Conservation (phyloP, 2,329 filamentous ascomycete genomes). For the Colletotrichum incanum region DNA sequence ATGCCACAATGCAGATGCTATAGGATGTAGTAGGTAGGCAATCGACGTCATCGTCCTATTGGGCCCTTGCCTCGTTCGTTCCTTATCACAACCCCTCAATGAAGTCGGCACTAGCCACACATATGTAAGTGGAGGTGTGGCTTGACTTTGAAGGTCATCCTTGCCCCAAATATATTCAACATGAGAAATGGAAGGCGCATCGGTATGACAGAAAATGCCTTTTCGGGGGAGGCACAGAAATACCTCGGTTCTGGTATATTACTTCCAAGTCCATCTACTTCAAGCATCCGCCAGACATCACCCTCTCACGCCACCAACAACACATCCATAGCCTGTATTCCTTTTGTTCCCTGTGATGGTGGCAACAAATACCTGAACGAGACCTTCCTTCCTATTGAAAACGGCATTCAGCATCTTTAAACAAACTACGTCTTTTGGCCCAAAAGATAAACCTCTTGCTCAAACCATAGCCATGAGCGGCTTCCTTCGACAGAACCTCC, state of each 20-base stretch:
- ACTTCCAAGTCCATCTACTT: not conserved
- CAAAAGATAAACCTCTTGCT: not conserved
- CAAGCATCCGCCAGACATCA: not conserved
- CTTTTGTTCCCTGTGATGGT: not conserved
- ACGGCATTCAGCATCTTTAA: not conserved
- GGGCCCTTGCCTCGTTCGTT: not conserved
- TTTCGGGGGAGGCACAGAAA: not conserved
- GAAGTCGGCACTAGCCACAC: slow-evolving; percentile 8
- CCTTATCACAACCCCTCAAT: slow-evolving; percentile 10
- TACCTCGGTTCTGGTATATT: not conserved
- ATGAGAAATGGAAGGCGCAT: not conserved
- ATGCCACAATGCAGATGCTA: not conserved
- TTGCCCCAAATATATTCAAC: not conserved
- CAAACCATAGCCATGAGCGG: not conserved
- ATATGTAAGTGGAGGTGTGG: slow-evolving; percentile 16
- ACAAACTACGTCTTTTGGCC: not conserved
- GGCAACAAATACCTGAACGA: not conserved
- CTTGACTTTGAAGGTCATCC: not conserved
- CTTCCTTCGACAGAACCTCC: not conserved
- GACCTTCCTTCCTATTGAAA: not conserved
- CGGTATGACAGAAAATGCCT: not conserved
- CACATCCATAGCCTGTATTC: not conserved
- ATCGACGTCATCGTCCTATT: slow-evolving; percentile 16
- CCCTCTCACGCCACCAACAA: not conserved
- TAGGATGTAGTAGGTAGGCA: not conserved